phyloP scores from a whole-genome alignment of 331 rosid species.

The Pyracantha coccinea region DNA sequence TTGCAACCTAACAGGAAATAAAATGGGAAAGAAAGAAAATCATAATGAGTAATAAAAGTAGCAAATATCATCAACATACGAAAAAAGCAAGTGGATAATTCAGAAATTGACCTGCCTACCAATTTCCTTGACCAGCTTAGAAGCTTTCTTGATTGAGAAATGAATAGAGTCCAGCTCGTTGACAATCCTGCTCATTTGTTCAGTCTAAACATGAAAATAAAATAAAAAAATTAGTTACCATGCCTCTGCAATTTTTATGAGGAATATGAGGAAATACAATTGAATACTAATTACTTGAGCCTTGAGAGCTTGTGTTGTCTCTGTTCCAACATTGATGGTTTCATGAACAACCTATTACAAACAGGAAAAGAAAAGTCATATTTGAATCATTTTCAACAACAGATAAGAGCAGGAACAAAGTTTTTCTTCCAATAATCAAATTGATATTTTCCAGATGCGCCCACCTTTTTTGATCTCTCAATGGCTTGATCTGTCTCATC shows the following conservation, averaged over 20 bases:
- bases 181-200: conserved; percentile 95
- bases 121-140: conserved; percentile 90
- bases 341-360: conserved; percentile 69
- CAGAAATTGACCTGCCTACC: conserved; percentile 93
- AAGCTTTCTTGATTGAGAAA: conserved; percentile 88
- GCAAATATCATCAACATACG: neutral
- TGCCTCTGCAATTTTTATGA: neutral
- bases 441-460: conserved; percentile 6
- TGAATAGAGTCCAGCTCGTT: conserved; percentile 95
- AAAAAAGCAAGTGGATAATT: conserved; percentile 25
- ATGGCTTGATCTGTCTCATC: conserved; percentile 94
- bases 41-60: neutral
- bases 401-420: neutral
- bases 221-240: conserved; percentile 20
- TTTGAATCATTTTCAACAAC: neutral
- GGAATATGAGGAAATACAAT: neutral
- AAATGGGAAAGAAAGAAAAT: neutral
- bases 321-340: conserved; percentile 72
- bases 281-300: conserved; percentile 49
- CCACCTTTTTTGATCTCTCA: conserved; percentile 84
- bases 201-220: conserved; percentile 49
- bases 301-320: conserved; percentile 84
- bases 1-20: conserved; percentile 56
- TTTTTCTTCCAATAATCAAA: neutral
- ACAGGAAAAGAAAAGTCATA: neutral